phyloP scores from a whole-genome alignment of 805 yeast species.

The Lipomyces lipofer region DNA sequence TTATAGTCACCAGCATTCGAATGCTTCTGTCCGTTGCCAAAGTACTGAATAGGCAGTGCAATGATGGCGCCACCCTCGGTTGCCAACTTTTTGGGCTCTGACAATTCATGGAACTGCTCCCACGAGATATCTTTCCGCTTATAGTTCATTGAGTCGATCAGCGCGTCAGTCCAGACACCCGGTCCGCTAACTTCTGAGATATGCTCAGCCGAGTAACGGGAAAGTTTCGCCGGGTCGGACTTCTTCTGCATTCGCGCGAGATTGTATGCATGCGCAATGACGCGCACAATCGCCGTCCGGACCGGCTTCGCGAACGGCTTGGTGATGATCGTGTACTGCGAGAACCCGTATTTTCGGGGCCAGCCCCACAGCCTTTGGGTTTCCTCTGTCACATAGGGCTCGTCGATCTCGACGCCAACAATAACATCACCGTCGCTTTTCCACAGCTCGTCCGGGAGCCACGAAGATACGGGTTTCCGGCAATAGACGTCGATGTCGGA shows the following conservation, averaged over 20 bases:
- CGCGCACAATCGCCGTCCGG: constrained; percentile 24
- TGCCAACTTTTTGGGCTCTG: constrained; percentile 4
- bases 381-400: constrained; percentile 25
- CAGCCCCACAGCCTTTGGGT: constrained; percentile 22
- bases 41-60: constrained; percentile 21
- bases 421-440: constrained; percentile 18
- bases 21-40: constrained; percentile 30
- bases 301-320: constrained; percentile 28
- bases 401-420: constrained; percentile 28
- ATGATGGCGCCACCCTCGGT: constrained; percentile 22
- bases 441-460: constrained; percentile 24
- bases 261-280: constrained; percentile 24
- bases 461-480: constrained; percentile 26
- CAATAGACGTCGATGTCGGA: constrained; percentile 31
- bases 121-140: constrained; percentile 22
- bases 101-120: constrained; percentile 15
- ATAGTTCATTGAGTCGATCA: constrained; percentile 23
- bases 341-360: constrained; percentile 24
- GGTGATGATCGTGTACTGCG: constrained; percentile 24
- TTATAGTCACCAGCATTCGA: constrained; percentile 24
- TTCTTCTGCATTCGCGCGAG: constrained; percentile 11
- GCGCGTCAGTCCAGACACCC: constrained; percentile 29
- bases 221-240: constrained; percentile 5
- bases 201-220: constrained; percentile 17
- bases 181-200: constrained; percentile 26